phyloP scores from a whole-genome alignment of 2,329 filamentous ascomycete genomes.

The Epichloe baconii region DNA sequence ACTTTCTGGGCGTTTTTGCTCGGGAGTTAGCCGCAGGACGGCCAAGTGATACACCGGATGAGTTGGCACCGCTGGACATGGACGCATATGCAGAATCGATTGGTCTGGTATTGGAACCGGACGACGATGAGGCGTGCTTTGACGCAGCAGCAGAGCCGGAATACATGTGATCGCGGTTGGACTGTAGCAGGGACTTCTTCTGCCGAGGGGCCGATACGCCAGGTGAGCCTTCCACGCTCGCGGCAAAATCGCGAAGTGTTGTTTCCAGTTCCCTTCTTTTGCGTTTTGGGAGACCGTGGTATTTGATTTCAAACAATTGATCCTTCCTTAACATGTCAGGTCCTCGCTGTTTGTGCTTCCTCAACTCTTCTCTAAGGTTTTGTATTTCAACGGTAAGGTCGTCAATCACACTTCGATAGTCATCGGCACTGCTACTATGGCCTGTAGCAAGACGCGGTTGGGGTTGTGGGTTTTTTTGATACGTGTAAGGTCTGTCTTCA shows the following conservation, averaged over 20 bases:
- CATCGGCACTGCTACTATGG: conserved; percentile 53
- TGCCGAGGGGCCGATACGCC: conserved; percentile 27
- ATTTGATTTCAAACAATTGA: conserved; percentile 70
- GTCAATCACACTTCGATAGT: conserved; percentile 73
- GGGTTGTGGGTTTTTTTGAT: conserved; percentile 12
- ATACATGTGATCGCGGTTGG: conserved; percentile 24
- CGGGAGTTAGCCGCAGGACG: conserved; percentile 24
- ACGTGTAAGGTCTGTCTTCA: conserved; percentile 24
- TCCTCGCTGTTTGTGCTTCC: conserved; percentile 54
- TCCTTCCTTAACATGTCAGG: conserved; percentile 57
- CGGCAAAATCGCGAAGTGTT: conserved; percentile 57
- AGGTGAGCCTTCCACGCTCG: conserved; percentile 41
- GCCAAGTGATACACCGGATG: conserved; percentile 26
- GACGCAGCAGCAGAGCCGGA: conserved; percentile 30
- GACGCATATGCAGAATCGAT: conserved; percentile 57
- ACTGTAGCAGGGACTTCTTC: conserved; percentile 26
- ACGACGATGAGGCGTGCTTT: conserved; percentile 39
- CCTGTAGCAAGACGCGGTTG: conserved; percentile 21
- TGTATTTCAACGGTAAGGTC: conserved; percentile 79
- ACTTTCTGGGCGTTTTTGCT: conserved; percentile 45
- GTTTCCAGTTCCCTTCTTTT: conserved; percentile 70
- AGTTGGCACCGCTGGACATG: conserved; percentile 41
- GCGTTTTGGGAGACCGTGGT: conserved; percentile 57
- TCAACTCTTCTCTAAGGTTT: conserved; percentile 59
- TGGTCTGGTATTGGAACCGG: conserved; percentile 38